Base-by-base conservation (phyloP, 1,284 basidiomycete genomes). In the Tylopilus sp. region DNA sequence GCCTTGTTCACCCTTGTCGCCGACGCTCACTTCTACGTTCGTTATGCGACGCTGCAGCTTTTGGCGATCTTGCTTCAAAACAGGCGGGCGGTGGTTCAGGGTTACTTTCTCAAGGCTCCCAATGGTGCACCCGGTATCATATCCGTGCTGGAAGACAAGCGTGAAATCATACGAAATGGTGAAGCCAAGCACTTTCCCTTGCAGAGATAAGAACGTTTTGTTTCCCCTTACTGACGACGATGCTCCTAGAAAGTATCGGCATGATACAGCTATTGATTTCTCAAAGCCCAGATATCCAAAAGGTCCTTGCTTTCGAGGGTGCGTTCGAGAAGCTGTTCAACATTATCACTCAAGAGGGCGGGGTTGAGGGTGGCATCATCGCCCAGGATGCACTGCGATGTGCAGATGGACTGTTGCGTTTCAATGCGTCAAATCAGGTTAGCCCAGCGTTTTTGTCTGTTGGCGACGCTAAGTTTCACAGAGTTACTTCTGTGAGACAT, bases 401-500 rank as follows among this genome's bases (percentile, higher is more conserved):
- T 55, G 82, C 96, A 19, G 93, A 94, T 58, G 81, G 81, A 6
- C 74, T 99, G 25, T 73, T 99, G 53, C 78, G 91, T 23, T 96
- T 92, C 74, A 98, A 99, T 67, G 84, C 87, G 23, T 96, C 94
- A 4, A 99, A 98, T 70, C 94, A 97, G 76, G 93, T 90, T 57
- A 49, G 79, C 63, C 25, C 23, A 37, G 2, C 1, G 4, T 31
- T 29, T 12, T 34, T 11, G 48, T 46, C 35, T 45, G 19, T 13
- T 28, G 3, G 8, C 29, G 38, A 36, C 31, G 41, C 47, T 59
- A 12, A 51, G 38, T 47, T 48, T 41, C 36, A 29, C 63, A 97
- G 92, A 97, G 94, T 67, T 98, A 97, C 74, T 97, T 99, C 73
- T 86, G 92, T 49, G 95, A 97, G 72, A 92, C 93, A 1, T 77